Conservation (phyloP, 1,284 basidiomycete species). For the Cryptococcus amylolentus region DNA sequence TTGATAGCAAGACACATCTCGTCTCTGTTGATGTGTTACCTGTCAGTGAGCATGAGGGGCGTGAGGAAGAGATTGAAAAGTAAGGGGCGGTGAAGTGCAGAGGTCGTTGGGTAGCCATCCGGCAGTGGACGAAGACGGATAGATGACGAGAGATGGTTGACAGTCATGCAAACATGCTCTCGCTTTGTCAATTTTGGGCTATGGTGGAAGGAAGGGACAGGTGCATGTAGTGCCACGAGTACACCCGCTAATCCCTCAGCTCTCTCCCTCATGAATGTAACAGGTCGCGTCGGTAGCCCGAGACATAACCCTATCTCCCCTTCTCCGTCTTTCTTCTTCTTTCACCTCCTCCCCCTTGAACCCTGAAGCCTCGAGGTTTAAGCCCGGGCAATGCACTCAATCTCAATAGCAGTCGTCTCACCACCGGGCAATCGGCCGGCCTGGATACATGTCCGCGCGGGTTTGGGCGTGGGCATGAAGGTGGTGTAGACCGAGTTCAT, state of each 20-base stretch:
- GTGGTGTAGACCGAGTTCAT: constrained; percentile 7
- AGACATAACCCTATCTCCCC: neutral
- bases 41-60: constrained; percentile 11
- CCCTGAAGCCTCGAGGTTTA: neutral
- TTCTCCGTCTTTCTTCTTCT: neutral
- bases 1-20: constrained; percentile 23
- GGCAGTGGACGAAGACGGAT: too few species aligned
- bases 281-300: too few species aligned
- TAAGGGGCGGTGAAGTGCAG: neutral
- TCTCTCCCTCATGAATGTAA: too few species aligned
- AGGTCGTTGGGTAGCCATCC: neutral
- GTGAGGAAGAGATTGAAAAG: neutral
- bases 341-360: neutral
- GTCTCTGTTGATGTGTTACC: constrained; percentile 1
- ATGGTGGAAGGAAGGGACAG: too few species aligned
- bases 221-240: too few species aligned
- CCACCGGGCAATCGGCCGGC: constrained; percentile 17
- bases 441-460: constrained; percentile 25
- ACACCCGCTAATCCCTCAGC: too few species aligned
- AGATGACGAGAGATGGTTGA: neutral
- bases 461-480: constrained; percentile 27
- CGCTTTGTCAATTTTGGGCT: too few species aligned
- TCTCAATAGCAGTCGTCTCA: constrained; percentile 20
- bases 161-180: too few species aligned
- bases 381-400: constrained; percentile 24